Base-by-base conservation (phyloP, 1,284 basidiomycete species). In the Wolfiporia cocos region DNA sequence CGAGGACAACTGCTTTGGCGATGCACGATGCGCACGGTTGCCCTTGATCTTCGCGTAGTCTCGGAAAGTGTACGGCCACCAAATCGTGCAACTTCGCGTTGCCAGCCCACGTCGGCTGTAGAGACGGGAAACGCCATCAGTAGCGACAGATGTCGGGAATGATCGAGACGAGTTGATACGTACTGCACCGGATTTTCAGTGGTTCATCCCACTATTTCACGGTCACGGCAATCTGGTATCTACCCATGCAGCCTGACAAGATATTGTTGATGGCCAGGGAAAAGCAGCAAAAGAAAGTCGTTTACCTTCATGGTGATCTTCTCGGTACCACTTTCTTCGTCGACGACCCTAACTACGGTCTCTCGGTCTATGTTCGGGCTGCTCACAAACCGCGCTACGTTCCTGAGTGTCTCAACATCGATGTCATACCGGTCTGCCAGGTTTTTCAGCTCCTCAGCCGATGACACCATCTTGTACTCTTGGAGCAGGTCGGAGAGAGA, bases 361-460 rank as follows among this genome's bases (percentile, higher is more conserved):
- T 65, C 65, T 32, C 71, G 71, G 29, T 76, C 70, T 5, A 86
- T 68, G 56, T 79, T 87, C 3, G 86, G 85, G 42, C 76, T 85
- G 58, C 76, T 91, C 51, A 92, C 74, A 61, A 73, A 77, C 37
- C 69, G 64, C 22, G 76, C 67, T 20, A 93, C 53, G 11, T 61
- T 71, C 38, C 78, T 70, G 42, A 92, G 56, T 44, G 68, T 75
- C 17, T 64, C 65, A 2, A 66, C 49, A 37, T 83, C 79, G 17
- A 93, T 62, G 5, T 69, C 75, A 58, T 81, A 83, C 52, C 70
- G 68, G 41, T 63, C 60, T 39, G 76, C 76, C 7, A 86, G 61
- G 23, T 61, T 57, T 30, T 71, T 66, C 2, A 82, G 54, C 19
- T 81, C 75, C 17, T 61, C 52, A 3, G 48, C 54, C 0, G 72